Evolutionary conservation across 306 rosid species (phyloP).

Genomic region (Quercus alba): DNA sequence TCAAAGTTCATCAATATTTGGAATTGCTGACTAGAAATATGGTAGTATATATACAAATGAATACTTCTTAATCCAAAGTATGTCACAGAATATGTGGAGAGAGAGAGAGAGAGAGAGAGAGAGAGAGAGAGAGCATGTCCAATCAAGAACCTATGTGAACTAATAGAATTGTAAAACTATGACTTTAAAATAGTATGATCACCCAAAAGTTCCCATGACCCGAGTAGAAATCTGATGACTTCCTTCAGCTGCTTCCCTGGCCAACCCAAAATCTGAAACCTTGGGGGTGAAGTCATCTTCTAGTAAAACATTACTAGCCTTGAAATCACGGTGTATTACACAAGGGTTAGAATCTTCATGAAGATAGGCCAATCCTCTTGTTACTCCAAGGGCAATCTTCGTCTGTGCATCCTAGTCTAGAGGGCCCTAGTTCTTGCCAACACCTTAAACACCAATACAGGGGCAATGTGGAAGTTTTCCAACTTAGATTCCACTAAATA

Average conservation of each 20-base stretch:
- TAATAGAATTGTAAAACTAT: neutral
- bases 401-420: slow-evolving; percentile 87
- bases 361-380: slow-evolving; percentile 95
- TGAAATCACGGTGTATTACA: slow-evolving; percentile 92
- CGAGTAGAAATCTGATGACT: slow-evolving; percentile 54
- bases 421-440: slow-evolving; percentile 63
- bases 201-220: slow-evolving; percentile 99
- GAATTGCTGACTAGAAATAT: slow-evolving; percentile 11
- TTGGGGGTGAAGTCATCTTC: slow-evolving; percentile 92
- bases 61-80: neutral
- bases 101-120: too few relatives aligned
- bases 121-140: neutral
- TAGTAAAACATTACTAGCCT: slow-evolving; percentile 85
- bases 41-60: neutral
- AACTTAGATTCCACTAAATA: neutral
- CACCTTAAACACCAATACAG: slow-evolving; percentile 43
- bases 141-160: neutral
- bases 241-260: slow-evolving; percentile 97
- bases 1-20: slow-evolving; percentile 2
- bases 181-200: neutral
- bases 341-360: slow-evolving; percentile 97
- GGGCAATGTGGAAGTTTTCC: neutral
- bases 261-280: slow-evolving; percentile 96
- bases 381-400: slow-evolving; percentile 93
- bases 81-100: neutral